Percentiles rank a stretch among this genome's conserved stretches.
Conservation (phyloP, 2,329 filamentous ascomycete genomes). For the Trichoderma asperellum region DNA sequence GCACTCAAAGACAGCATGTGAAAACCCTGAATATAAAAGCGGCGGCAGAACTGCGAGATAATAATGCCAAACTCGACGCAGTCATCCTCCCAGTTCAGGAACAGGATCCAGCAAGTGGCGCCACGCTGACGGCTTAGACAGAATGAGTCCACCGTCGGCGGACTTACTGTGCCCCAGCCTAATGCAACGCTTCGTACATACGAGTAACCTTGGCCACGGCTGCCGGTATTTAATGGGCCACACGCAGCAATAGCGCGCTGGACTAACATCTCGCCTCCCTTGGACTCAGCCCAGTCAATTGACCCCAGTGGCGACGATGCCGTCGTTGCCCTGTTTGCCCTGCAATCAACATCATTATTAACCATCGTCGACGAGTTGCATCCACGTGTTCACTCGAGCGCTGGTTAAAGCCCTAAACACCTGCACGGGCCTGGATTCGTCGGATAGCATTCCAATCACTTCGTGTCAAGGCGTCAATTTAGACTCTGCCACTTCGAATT, state of each 20-base stretch:
- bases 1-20: not conserved
- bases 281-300: not conserved
- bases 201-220: not conserved
- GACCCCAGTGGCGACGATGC: not conserved
- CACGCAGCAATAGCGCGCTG: not conserved
- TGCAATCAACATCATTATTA: not conserved
- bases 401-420: not conserved
- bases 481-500: not conserved
- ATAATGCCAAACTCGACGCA: not conserved
- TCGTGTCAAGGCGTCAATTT: not conserved
- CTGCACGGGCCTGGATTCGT: not conserved
- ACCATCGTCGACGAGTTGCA: not conserved
- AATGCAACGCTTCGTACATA: slow-evolving; percentile 6
- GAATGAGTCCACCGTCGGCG: not conserved
- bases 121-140: not conserved
- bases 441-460: not conserved
- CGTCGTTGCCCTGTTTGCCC: not conserved
- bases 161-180: slow-evolving; percentile 4
- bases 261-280: not conserved
- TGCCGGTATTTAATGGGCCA: not conserved
- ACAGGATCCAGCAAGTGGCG: not conserved
- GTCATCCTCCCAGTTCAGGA: not conserved
- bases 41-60: not conserved
- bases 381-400: not conserved
- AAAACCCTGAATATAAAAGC: not conserved